Evolutionary conservation across 148 eudicot species (phyloP), one percentile per base, ranked within the genome.

Genomic region (Vaccinium macrocarpon): DNA sequence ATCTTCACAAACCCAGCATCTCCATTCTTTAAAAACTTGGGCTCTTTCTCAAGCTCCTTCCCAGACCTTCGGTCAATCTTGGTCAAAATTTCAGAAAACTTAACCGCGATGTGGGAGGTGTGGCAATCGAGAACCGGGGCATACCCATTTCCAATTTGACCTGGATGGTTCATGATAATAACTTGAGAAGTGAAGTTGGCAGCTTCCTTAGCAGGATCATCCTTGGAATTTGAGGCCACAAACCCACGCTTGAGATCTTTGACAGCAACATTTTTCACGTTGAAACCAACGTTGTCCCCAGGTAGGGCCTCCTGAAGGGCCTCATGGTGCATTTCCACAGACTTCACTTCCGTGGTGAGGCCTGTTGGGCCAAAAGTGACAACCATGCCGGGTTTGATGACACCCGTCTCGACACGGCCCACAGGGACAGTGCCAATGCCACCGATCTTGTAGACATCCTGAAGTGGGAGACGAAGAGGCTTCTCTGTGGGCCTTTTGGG

Each of bases 321-420:
- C 84, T 86, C 88, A n/a, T 86, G 88, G 88, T 86, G 88, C 88
- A 86, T 86, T 82, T 86, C 88, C 19, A 86, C 88, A 2, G 88
- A 86, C 86, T 86, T 86, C 5, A 86, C 88, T 62, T 86, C 88
- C 73, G 88, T 86, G 68, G 88, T 86, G 81, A 86, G 72, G 23
- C 88, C 88, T 50, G 83, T 42, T 8, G 88, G 88, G 64, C 86
- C 88, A 74, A 86, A 86, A 19, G 86, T 83, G n/a, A 86, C 86
- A 0, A 86, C 88, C 76, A 83, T 78, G 8, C 88, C 88, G 6
- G 88, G 88, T 53, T 86, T 86, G 70, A 86, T 0, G 19, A 86
- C 53, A 83, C 88, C 88, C 11, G 88, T 86, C 85, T 86, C 88
- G 27, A 86, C 88, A 51, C 88, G 75, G 11, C 88, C 88, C 14